Evolutionary conservation across 2,329 filamentous ascomycete species (phyloP).

Genomic region (Colletotrichum sp.): DNA sequence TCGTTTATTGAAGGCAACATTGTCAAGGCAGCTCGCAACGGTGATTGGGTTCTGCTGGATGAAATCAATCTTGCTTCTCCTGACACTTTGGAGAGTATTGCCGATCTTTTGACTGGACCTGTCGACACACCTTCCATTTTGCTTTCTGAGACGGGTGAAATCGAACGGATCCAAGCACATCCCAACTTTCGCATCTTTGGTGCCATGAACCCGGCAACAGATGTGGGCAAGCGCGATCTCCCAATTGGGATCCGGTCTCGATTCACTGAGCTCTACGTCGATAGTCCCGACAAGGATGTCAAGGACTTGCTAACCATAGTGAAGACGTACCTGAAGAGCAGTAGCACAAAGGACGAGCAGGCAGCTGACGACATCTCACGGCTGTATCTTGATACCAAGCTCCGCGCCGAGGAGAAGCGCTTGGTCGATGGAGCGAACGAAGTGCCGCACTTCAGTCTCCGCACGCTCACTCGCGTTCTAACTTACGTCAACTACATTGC

Average conservation of each 20-base stretch:
- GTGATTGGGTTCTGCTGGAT: conserved; percentile 95
- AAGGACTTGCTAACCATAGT: conserved; percentile 90
- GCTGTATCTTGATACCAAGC: conserved; percentile 88
- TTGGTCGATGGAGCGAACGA: conserved; percentile 96
- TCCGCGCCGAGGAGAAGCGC: conserved; percentile 78
- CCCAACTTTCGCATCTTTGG: conserved; percentile 95
- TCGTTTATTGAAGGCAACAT: conserved; percentile 96
- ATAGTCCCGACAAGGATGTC: conserved; percentile 84
- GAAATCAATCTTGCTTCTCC: conserved; percentile 97
- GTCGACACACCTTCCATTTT: conserved; percentile 80
- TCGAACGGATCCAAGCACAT: conserved; percentile 88
- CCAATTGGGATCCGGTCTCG: conserved; percentile 86
- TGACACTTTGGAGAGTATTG: conserved; percentile 92
- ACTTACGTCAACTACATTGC: conserved; percentile 88
- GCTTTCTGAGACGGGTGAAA: conserved; percentile 90
- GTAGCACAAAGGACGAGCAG: conserved; percentile 73
- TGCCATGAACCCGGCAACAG: conserved; percentile 98
- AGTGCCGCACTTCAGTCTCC: conserved; percentile 94
- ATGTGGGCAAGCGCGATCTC: conserved; percentile 94
- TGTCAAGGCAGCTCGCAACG: conserved; percentile 92
- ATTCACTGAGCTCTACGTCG: conserved; percentile 95
- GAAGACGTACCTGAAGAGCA: conserved; percentile 80
- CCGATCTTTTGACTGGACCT: conserved; percentile 81
- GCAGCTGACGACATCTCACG: conserved; percentile 81
- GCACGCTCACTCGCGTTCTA: conserved; percentile 88